These are phyloP conservation scores for Camelina hispida DNA, from an alignment of 345 rosid species.

Conservation along the genomic window DNA sequence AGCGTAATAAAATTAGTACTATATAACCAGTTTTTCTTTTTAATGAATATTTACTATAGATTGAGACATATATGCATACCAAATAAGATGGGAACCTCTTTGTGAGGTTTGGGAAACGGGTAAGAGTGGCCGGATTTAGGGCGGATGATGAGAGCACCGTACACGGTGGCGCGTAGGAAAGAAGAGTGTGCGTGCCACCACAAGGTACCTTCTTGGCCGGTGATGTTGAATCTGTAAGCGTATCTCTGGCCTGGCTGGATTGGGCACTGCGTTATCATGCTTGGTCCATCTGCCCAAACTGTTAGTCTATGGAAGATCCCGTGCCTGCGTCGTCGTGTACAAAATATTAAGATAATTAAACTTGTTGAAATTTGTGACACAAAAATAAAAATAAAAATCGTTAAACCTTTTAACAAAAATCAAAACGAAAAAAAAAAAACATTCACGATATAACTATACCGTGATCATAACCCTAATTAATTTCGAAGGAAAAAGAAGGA, in stretches of 20 bases:
- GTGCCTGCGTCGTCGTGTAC: constrained; percentile 58
- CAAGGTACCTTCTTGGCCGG: constrained; percentile 80
- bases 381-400: neutral
- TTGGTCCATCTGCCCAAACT: constrained; percentile 90
- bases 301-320: constrained; percentile 71
- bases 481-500: neutral
- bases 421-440: no score
- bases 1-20: neutral
- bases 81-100: constrained; percentile 73
- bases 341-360: neutral
- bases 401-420: no score
- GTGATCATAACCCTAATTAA: neutral
- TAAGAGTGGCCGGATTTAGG: constrained; percentile 65
- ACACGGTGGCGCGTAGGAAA: constrained; percentile 76
- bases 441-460: no score
- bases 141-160: constrained; percentile 82
- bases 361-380: neutral
- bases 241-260: constrained; percentile 65
- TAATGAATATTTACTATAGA: neutral
- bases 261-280: constrained; percentile 81
- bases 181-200: constrained; percentile 96
- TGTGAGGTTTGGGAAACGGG: constrained; percentile 79
- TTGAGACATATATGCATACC: constrained; percentile 47
- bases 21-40: neutral
- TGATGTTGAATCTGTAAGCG: constrained; percentile 67